Evolutionary conservation across 305 asterid genomes (phyloP).

Genomic region (Andrographis paniculata): DNA sequence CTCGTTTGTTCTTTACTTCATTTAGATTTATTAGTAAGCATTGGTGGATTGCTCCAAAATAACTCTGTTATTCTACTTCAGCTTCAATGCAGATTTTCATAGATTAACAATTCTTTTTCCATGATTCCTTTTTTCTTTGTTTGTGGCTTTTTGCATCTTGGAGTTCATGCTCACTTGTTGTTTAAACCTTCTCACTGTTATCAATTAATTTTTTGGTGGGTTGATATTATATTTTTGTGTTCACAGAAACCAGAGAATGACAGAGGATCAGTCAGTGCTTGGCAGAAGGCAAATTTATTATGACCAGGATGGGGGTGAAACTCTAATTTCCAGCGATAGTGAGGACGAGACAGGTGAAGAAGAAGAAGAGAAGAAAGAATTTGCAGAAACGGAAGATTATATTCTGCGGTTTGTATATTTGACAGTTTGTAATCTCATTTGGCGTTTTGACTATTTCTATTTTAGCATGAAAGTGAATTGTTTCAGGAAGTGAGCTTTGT

Average conservation of each 20-base stretch:
- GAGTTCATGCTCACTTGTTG: no score
- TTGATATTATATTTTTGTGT: no score
- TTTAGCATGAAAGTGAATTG: background rate
- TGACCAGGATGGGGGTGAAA: constrained; percentile 86
- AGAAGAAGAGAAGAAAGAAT: constrained; percentile 80
- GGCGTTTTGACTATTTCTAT: constrained; percentile 12
- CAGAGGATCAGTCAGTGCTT: constrained; percentile 94
- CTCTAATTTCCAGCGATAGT: constrained; percentile 91
- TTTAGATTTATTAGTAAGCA: no score
- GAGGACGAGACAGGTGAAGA: constrained; percentile 94
- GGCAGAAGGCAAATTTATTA: constrained; percentile 95
- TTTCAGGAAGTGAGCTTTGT: no score
- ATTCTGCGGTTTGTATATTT: constrained; percentile 68
- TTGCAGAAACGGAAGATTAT: constrained; percentile 73
- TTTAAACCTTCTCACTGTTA: no score
- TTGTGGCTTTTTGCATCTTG: no score
- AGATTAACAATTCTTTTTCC: constrained; percentile 12
- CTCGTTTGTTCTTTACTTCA: no score
- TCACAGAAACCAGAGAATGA: constrained; percentile 83
- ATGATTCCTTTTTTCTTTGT: no score
- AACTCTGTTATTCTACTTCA: no score
- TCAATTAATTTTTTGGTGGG: no score
- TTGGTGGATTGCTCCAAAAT: no score
- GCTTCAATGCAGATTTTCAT: constrained; percentile 3
- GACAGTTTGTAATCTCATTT: constrained; percentile 19